phyloP scores from a whole-genome alignment of 306 rosid species.

The Prunus dulcis region DNA sequence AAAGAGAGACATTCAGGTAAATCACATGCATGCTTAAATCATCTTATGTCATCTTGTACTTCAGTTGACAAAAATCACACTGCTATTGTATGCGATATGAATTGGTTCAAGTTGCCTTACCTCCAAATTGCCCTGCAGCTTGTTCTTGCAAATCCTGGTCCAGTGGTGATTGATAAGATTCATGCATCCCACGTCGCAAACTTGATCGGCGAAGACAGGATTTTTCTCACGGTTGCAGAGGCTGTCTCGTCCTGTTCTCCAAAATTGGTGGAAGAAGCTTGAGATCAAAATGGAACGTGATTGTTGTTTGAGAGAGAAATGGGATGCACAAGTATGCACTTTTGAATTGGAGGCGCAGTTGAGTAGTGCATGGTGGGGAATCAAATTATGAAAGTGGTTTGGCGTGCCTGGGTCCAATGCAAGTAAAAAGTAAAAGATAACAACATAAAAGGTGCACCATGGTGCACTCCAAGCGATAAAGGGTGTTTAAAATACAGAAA shows the following conservation, averaged over 20 bases:
- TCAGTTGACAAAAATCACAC: not conserved
- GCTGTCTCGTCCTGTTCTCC: constrained; percentile 74
- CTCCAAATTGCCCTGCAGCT: constrained; percentile 54
- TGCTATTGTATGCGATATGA: constrained; percentile 2
- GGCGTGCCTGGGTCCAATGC: not conserved
- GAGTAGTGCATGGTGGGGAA: constrained; percentile 15
- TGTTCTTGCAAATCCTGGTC: constrained; percentile 86
- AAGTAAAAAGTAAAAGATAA: constrained; percentile 15
- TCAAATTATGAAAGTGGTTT: constrained; percentile 10
- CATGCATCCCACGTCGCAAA: constrained; percentile 49
- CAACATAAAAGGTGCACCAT: constrained; percentile 21
- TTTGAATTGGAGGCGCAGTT: constrained; percentile 10
- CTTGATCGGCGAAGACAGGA: constrained; percentile 65
- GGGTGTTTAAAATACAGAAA: constrained; percentile 17
- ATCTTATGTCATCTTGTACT: not conserved
- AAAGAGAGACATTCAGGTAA: constrained; percentile 75
- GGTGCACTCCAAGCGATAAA: constrained; percentile 24
- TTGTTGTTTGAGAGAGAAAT: not conserved
- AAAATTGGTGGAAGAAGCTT: constrained; percentile 56
- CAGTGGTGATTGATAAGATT: constrained; percentile 74
- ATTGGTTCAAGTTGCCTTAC: constrained; percentile 31
- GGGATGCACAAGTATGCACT: constrained; percentile 10
- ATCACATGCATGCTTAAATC: not conserved
- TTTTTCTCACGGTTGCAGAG: constrained; percentile 83
- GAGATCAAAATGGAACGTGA: constrained; percentile 22